Conservation (phyloP, 1,139 yeast genomes). For the Taphrina pruni region DNA sequence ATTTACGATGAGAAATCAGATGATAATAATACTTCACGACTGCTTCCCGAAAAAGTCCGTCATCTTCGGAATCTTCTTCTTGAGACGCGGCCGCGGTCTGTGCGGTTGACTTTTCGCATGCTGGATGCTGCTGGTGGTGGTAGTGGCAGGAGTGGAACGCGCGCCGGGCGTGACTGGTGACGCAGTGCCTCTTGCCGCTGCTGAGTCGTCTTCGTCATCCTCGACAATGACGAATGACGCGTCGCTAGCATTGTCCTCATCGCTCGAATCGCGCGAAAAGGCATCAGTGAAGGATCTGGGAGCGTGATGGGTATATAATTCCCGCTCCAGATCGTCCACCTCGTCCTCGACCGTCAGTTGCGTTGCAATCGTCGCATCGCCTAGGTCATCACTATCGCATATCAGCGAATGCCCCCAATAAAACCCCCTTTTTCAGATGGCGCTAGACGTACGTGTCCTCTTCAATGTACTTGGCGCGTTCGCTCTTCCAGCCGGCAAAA, state of each 20-base stretch:
- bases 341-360: constrained; percentile 7
- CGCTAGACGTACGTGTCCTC: constrained; percentile 32
- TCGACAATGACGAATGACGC: neutral
- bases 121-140: neutral
- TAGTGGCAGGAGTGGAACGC: neutral
- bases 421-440: neutral
- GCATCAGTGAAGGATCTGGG: constrained; percentile 13
- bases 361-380: neutral
- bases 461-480: constrained; percentile 23
- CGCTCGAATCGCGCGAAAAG: neutral
- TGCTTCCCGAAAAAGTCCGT: constrained; percentile 31
- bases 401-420: constrained; percentile 3
- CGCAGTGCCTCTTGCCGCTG: neutral
- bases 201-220: neutral
- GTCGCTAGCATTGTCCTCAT: constrained; percentile 6
- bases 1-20: neutral
- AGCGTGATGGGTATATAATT: constrained; percentile 16
- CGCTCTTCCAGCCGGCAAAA: constrained; percentile 41
- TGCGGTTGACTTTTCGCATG: constrained; percentile 26
- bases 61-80: constrained; percentile 22
- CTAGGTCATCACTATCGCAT: constrained; percentile 5
- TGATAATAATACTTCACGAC: neutral
- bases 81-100: constrained; percentile 21
- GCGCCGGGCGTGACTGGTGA: neutral
- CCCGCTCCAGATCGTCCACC: constrained; percentile 17